A percentile compares a stretch with the other conserved stretches of the same genome.
phyloP scores from a whole-genome alignment of 2,329 filamentous ascomycete species.

The Trichoderma sp. region DNA sequence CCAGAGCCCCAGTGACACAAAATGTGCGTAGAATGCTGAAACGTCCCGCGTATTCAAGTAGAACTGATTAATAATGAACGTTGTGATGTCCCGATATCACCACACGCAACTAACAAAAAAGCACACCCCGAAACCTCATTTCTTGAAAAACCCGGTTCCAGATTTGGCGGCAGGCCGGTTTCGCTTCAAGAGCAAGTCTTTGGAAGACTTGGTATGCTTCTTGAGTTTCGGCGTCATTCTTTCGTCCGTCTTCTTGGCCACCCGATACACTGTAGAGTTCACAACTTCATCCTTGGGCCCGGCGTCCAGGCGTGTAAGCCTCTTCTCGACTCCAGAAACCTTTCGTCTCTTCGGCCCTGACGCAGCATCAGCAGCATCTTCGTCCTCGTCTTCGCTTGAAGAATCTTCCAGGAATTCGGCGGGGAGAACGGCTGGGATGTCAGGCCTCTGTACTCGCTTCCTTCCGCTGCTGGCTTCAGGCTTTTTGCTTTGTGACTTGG shows the following conservation, averaged over 20 bases:
- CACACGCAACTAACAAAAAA: not conserved
- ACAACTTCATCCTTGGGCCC: slow-evolving; percentile 50
- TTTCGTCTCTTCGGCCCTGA: slow-evolving; percentile 46
- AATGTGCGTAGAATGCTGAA: not conserved
- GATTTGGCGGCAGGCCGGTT: slow-evolving; percentile 43
- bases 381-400: slow-evolving; percentile 46
- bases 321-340: slow-evolving; percentile 45
- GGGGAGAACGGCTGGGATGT: slow-evolving; percentile 52
- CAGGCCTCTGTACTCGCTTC: slow-evolving; percentile 39
- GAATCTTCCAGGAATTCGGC: slow-evolving; percentile 57
- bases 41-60: not conserved
- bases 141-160: slow-evolving; percentile 47
- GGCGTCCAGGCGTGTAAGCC: slow-evolving; percentile 41
- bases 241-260: slow-evolving; percentile 47
- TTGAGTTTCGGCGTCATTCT: slow-evolving; percentile 52
- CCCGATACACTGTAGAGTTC: slow-evolving; percentile 57
- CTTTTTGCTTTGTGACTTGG: slow-evolving; percentile 28
- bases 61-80: not conserved
- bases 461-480: slow-evolving; percentile 26
- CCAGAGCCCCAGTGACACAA: not conserved
- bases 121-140: not conserved
- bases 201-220: slow-evolving; percentile 46
- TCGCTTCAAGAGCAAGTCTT: slow-evolving; percentile 50
- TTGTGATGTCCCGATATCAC: slow-evolving; percentile 2
- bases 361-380: slow-evolving; percentile 32